These are phyloP conservation scores for Hemileia vastatrix DNA, from an alignment of 1,284 basidiomycete species.

Conservation along the genomic window DNA sequence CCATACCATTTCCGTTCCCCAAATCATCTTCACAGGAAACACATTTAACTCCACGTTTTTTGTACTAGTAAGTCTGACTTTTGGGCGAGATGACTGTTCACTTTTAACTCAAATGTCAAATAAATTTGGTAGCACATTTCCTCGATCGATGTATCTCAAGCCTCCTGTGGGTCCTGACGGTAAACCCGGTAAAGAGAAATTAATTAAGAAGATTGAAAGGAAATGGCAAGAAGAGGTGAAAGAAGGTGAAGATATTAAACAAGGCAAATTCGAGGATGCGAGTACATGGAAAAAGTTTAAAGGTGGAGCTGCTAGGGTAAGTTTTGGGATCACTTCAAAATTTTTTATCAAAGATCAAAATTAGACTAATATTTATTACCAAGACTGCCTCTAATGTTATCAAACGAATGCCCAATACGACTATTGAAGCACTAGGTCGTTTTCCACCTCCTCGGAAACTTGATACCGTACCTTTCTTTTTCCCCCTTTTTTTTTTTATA, in stretches of 20 bases:
- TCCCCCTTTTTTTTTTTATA: neutral
- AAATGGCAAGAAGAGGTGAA: conserved; percentile 18
- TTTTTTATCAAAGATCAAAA: neutral
- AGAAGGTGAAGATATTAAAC: conserved; percentile 12
- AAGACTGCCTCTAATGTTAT: conserved; percentile 8
- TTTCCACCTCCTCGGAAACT: conserved; percentile 7
- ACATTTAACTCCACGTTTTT: neutral
- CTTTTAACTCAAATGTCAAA: neutral
- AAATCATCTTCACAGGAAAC: neutral
- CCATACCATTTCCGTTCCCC: conserved; percentile 14
- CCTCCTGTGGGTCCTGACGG: conserved; percentile 8
- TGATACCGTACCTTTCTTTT: conserved; percentile 8
- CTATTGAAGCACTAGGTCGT: conserved; percentile 9
- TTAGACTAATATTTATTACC: neutral
- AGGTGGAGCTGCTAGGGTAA: conserved; percentile 4
- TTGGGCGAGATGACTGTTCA: neutral
- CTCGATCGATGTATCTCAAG: conserved; percentile 12
- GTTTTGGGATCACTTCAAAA: neutral
- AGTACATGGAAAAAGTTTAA: conserved; percentile 10
- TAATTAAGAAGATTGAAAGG: conserved; percentile 15
- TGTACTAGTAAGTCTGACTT: conserved; percentile 8
- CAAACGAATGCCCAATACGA: conserved; percentile 7
- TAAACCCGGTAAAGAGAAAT: conserved; percentile 6
- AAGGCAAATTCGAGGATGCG: conserved; percentile 1
- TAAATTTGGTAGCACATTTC: conserved; percentile 6